A percentile compares a stretch with the other conserved stretches of the same genome.
phyloP scores from a whole-genome alignment of 2,329 filamentous ascomycete species.

The Pseudogymnoascus destructans region DNA sequence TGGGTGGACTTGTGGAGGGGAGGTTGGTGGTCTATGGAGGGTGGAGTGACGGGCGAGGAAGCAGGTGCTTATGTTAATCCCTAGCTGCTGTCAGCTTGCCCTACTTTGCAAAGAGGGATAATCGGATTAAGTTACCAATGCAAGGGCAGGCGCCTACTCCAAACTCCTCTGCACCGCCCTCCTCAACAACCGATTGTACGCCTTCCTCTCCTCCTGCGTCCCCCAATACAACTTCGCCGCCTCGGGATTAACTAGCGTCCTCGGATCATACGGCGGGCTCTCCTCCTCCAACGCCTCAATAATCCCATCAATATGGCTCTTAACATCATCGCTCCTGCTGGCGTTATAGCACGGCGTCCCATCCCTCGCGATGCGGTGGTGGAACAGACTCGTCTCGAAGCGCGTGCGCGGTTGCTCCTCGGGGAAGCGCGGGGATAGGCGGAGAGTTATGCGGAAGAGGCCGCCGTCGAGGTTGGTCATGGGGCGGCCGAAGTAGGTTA shows the following conservation, averaged over 20 bases:
- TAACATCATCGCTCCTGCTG: constrained; percentile 59
- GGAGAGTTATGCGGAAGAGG: constrained; percentile 68
- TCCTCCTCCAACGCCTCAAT: constrained; percentile 78
- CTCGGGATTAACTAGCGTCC: constrained; percentile 75
- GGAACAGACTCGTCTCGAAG: constrained; percentile 72
- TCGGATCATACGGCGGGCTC: constrained; percentile 75
- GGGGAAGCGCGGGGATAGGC: constrained; percentile 74
- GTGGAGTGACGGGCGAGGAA: no score
- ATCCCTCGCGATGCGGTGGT: constrained; percentile 70
- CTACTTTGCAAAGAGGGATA: neutral
- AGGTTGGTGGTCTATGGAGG: neutral
- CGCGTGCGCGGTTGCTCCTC: constrained; percentile 75
- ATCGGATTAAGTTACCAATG: no score
- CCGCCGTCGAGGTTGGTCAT: constrained; percentile 92
- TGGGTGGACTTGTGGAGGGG: neutral
- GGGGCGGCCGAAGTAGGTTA: constrained; percentile 82
- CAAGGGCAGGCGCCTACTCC: constrained; percentile 31
- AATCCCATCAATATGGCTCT: constrained; percentile 72
- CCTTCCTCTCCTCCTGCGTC: constrained; percentile 60
- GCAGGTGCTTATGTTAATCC: neutral
- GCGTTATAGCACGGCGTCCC: constrained; percentile 76
- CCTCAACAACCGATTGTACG: constrained; percentile 70
- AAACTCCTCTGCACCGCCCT: constrained; percentile 60
- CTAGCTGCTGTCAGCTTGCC: no score
- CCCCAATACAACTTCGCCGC: constrained; percentile 84